Percentiles rank a stretch among this genome's conserved stretches.
Evolutionary conservation across 2,329 filamentous ascomycete species (phyloP).

Genomic region (Alternaria gaisen): DNA sequence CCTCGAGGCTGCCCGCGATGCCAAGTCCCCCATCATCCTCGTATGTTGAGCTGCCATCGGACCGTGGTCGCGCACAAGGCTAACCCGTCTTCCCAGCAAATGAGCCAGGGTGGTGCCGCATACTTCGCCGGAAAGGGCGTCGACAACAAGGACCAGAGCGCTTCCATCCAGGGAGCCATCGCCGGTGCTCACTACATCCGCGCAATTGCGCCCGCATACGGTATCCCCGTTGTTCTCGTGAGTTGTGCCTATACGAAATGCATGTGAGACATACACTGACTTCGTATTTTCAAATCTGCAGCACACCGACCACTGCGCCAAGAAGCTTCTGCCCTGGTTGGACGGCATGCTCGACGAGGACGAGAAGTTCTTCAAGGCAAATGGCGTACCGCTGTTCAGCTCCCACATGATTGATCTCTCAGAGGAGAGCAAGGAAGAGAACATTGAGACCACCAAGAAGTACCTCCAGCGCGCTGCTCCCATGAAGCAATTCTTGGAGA

Average conservation of each 20-base stretch:
- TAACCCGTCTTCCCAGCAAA: slow-evolving; percentile 63
- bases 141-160: slow-evolving; percentile 71
- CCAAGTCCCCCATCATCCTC: slow-evolving; percentile 77
- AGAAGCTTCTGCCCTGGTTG: slow-evolving; percentile 96
- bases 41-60: slow-evolving; percentile 44
- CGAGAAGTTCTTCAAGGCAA: slow-evolving; percentile 92
- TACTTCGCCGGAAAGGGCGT: slow-evolving; percentile 76
- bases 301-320: slow-evolving; percentile 25
- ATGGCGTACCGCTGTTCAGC: slow-evolving; percentile 67
- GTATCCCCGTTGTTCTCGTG: slow-evolving; percentile 75
- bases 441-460: slow-evolving; percentile 80
- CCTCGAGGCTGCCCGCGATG: slow-evolving; percentile 93
- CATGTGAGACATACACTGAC: too few species aligned
- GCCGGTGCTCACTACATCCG: slow-evolving; percentile 91
- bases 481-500: slow-evolving; percentile 98
- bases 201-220: slow-evolving; percentile 84
- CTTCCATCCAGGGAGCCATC: slow-evolving; percentile 86
- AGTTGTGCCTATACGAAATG: too few species aligned
- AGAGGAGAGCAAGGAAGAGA: slow-evolving; percentile 81
- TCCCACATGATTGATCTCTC: slow-evolving; percentile 97
- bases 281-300: too few species aligned
- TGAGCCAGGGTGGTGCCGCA: slow-evolving; percentile 75
- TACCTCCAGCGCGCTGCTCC: slow-evolving; percentile 91
- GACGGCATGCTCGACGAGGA: slow-evolving; percentile 79
- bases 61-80: slow-evolving; percentile 12